Base-by-base conservation (phyloP, 2,329 filamentous ascomycete genomes). In the Fusarium buharicum region DNA sequence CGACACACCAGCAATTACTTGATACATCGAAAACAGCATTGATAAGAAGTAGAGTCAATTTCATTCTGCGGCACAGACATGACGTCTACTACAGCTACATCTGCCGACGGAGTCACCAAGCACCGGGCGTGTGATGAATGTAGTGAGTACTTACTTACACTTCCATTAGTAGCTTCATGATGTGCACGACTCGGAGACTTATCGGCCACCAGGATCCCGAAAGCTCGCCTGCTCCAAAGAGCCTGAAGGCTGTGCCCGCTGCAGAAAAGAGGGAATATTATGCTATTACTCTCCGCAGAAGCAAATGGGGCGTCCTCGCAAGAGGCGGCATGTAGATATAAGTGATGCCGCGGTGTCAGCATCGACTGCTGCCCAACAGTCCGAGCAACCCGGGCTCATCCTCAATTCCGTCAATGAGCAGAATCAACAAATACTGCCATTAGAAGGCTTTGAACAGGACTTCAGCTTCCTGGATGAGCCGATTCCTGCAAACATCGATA, bases 191-290 rank as follows among this genome's bases (percentile, higher is more conserved):
- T 70, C 69, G 64, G 72, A 67, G 61, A 71, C 67, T 72, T 73
- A 70, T 74, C 54, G 48, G 51, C 47, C 55, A 60, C 52, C 57
- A 89, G 86, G 87, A 67, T 77, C 79, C 20, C 82, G 86, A 48
- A 90, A 90, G 70, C 81, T 89, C 41, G 86, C 86, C 40, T 90
- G 87, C 72, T 83, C 84, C 36, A 89, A 89, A 68, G 84, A 89
- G 64, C 71, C 78, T 2, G 79, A 82, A 48, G 85, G 86, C 52
- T 90, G 87, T 71, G 75, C 79, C 8, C 81, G 87, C 53, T 90
- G 87, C 69, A 78, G 75, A 50, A 79, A 79, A 52, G 86, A 89
- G 64, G 79, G 78, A 54, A 81, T 88, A 37, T 51, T 58, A 37
- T 90, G 87, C 68, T 78, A 85, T 62, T 90, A 89, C 74, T 89